phyloP scores from a whole-genome alignment of 192 early-diverging fungal species.

The Mortierella alpina region DNA sequence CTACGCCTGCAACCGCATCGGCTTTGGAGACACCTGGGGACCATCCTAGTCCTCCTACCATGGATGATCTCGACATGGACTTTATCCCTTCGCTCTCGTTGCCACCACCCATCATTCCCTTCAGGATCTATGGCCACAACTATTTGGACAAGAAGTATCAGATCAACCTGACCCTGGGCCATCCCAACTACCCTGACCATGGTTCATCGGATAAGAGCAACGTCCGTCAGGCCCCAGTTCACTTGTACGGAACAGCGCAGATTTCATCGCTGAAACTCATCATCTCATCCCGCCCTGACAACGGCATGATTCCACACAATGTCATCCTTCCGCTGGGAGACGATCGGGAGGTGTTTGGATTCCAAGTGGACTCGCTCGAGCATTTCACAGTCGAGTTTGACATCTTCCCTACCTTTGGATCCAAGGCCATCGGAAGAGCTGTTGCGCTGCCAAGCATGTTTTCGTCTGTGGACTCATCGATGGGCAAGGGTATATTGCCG shows the following conservation, averaged over 20 bases:
- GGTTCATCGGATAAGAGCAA: constrained; percentile 18
- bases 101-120: constrained; percentile 98
- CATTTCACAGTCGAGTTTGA: constrained; percentile 92
- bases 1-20: constrained; percentile 19
- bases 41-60: constrained; percentile 21
- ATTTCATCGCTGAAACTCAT: constrained; percentile 88
- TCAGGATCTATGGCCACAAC: constrained; percentile 98
- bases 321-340: constrained; percentile 91
- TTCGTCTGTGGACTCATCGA: constrained; percentile 44
- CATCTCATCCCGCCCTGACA: constrained; percentile 88
- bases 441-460: constrained; percentile 84
- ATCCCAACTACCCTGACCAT: constrained; percentile 54
- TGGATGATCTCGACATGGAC: constrained; percentile 83
- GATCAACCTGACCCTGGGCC: constrained; percentile 79
- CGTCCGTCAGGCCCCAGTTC: constrained; percentile 61
- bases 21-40: constrained; percentile 9
- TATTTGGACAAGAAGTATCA: constrained; percentile 92
- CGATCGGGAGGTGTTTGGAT: constrained; percentile 83
- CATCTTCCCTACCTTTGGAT: constrained; percentile 97
- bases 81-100: constrained; percentile 92
- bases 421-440: constrained; percentile 89
- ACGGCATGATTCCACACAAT: constrained; percentile 89
- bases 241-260: constrained; percentile 69
- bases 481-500: constrained; percentile 66
- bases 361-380: constrained; percentile 81